phyloP scores from a whole-genome alignment of 2,329 filamentous ascomycete species.

The Diaporthe sp. region DNA sequence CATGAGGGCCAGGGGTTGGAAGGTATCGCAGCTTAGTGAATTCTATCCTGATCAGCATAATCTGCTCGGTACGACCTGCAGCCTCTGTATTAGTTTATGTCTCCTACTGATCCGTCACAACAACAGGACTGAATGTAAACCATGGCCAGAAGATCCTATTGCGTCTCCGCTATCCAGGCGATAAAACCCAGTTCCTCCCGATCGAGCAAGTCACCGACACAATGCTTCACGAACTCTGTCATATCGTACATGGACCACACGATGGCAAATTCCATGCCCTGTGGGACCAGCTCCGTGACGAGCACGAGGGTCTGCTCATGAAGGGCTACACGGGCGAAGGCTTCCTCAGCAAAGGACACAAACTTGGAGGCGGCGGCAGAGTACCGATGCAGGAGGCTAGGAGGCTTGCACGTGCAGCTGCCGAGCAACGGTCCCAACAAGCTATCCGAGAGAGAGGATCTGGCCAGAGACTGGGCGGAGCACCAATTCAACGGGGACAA shows the following conservation, averaged over 20 bases:
- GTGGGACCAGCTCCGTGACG: slow-evolving; percentile 91
- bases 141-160: slow-evolving; percentile 84
- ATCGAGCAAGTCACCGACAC: slow-evolving; percentile 88
- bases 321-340: slow-evolving; percentile 94
- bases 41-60: slow-evolving; percentile 84
- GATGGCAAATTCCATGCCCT: slow-evolving; percentile 85
- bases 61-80: slow-evolving; percentile 71
- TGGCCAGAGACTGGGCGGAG: slow-evolving; percentile 81
- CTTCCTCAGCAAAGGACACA: slow-evolving; percentile 82
- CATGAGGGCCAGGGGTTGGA: slow-evolving; percentile 89
- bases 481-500: slow-evolving; percentile 63
- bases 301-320: slow-evolving; percentile 80
- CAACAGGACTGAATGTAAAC: slow-evolving; percentile 80
- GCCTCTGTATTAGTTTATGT: no score
- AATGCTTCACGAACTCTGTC: slow-evolving; percentile 93
- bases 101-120: neutral
- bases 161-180: slow-evolving; percentile 81
- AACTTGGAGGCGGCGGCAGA: slow-evolving; percentile 74
- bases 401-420: slow-evolving; percentile 79
- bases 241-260: slow-evolving; percentile 88
- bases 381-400: slow-evolving; percentile 81
- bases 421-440: slow-evolving; percentile 75
- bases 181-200: slow-evolving; percentile 82
- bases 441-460: slow-evolving; percentile 63
- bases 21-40: slow-evolving; percentile 82